A percentile compares a stretch with the other conserved stretches of the same genome.
phyloP scores from a whole-genome alignment of 139 green algal species.

The Coelastrella sp. region DNA sequence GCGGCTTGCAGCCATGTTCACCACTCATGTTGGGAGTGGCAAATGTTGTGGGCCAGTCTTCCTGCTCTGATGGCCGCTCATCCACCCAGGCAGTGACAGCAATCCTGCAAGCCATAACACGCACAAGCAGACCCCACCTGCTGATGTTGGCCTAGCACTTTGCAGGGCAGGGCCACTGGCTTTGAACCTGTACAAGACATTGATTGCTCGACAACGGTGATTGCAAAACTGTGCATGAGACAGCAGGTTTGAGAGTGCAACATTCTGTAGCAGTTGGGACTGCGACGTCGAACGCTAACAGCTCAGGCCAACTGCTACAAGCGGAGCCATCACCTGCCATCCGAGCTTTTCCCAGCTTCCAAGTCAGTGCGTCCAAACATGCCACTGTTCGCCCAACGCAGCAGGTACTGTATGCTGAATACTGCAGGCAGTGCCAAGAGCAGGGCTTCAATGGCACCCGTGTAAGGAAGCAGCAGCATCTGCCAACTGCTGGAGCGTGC shows the following conservation, averaged over 20 bases:
- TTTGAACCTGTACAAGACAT: not conserved
- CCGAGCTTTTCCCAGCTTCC: not conserved
- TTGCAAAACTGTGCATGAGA: not conserved
- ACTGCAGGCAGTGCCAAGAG: conserved; percentile 30
- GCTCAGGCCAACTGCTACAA: no score
- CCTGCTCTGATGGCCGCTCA: not conserved
- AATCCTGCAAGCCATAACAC: conserved; percentile 8
- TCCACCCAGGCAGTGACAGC: conserved; percentile 10
- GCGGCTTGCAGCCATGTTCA: not conserved
- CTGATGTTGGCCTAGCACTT: no score
- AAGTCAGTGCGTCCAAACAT: not conserved
- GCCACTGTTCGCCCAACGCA: not conserved
- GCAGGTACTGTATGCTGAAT: conserved; percentile 26
- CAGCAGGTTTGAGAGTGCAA: not conserved
- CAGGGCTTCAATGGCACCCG: conserved; percentile 17
- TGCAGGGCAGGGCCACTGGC: no score
- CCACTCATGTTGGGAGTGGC: conserved; percentile 21
- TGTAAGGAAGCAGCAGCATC: conserved; percentile 33
- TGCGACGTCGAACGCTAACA: no score
- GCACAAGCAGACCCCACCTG: not conserved
- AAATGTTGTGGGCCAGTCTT: conserved; percentile 22
- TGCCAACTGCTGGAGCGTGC: not conserved
- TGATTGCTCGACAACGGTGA: not conserved
- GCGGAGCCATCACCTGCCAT: not conserved
- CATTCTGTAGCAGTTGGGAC: not conserved